Evolutionary conservation across 176 grass and related monocot genomes (phyloP).

Genomic region (Musa troglodytarum): DNA sequence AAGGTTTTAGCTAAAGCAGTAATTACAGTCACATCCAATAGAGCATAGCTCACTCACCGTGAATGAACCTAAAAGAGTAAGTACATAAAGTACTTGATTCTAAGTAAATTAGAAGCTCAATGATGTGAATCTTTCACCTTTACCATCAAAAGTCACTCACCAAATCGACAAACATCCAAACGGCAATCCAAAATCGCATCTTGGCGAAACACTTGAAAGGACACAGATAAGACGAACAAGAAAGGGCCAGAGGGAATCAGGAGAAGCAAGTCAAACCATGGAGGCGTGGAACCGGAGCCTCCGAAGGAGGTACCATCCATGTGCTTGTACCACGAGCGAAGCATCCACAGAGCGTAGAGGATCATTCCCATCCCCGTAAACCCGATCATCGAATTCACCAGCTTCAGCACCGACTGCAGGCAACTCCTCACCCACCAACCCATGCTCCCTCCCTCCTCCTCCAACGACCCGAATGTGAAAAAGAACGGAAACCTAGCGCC

Average conservation of each 20-base stretch:
- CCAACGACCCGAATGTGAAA: neutral
- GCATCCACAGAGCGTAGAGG: slow-evolving; percentile 95
- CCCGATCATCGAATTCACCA: slow-evolving; percentile 69
- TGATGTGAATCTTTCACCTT: neutral
- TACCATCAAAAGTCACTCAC: neutral
- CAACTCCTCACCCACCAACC: slow-evolving; percentile 47
- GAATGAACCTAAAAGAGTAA: too few relatives aligned
- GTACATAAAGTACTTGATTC: too few relatives aligned
- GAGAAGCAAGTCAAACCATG: slow-evolving; percentile 40
- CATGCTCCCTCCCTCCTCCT: slow-evolving; percentile 12
- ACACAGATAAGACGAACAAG: neutral
- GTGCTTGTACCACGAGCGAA: slow-evolving; percentile 59
- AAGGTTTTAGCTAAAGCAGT: neutral
- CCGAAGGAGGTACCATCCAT: slow-evolving; percentile 8
- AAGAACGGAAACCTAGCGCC: slow-evolving; percentile 8
- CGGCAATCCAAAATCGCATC: neutral
- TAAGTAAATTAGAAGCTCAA: neutral
- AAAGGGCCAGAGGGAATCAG: neutral
- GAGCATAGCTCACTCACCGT: too few relatives aligned
- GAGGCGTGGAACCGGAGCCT: slow-evolving; percentile 21
- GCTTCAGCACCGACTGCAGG: slow-evolving; percentile 82
- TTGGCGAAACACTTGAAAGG: neutral
- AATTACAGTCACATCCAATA: neutral
- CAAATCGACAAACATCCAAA: neutral
- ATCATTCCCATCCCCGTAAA: slow-evolving; percentile 90